phyloP scores from a whole-genome alignment of 371 early-diverging fungal genomes.

The Zancudomyces culisetae region DNA sequence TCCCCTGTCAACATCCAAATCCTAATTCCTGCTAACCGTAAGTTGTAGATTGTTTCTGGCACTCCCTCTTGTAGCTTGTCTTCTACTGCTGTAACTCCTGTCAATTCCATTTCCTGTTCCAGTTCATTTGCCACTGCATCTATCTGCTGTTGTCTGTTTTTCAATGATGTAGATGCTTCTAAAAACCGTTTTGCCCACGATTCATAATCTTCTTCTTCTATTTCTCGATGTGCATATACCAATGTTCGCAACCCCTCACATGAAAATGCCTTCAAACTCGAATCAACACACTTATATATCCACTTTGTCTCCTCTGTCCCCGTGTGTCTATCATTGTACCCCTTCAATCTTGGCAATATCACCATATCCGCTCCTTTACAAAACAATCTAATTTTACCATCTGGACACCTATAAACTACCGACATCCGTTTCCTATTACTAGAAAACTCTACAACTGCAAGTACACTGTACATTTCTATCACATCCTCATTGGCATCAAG shows the following conservation, averaged over 20 bases:
- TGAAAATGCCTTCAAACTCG: constrained; percentile 39
- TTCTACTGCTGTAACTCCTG: constrained; percentile 84
- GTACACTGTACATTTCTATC: constrained; percentile 26
- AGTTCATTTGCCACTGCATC: constrained; percentile 66
- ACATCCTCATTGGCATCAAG: constrained; percentile 8
- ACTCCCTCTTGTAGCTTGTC: constrained; percentile 85
- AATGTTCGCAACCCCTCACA: constrained; percentile 78
- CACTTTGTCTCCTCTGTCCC: constrained; percentile 16
- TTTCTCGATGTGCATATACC: constrained; percentile 57
- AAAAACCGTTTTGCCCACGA: constrained; percentile 54
- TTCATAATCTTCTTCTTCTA: constrained; percentile 51
- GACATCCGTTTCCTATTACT: constrained; percentile 74
- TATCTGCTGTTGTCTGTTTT: constrained; percentile 50
- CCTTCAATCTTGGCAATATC: constrained; percentile 50
- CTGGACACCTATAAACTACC: constrained; percentile 42
- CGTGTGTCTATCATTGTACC: neutral
- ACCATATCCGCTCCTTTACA: constrained; percentile 96
- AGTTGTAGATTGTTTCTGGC: constrained; percentile 71
- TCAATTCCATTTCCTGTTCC: constrained; percentile 41
- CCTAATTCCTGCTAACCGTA: constrained; percentile 79
- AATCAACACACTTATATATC: constrained; percentile 16
- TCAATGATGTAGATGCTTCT: constrained; percentile 56
- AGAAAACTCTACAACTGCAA: constrained; percentile 65
- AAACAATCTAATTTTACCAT: constrained; percentile 52
- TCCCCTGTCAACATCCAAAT: constrained; percentile 99